Conservation (phyloP, 2,329 filamentous ascomycete species). For the Aspergillus versicolor region DNA sequence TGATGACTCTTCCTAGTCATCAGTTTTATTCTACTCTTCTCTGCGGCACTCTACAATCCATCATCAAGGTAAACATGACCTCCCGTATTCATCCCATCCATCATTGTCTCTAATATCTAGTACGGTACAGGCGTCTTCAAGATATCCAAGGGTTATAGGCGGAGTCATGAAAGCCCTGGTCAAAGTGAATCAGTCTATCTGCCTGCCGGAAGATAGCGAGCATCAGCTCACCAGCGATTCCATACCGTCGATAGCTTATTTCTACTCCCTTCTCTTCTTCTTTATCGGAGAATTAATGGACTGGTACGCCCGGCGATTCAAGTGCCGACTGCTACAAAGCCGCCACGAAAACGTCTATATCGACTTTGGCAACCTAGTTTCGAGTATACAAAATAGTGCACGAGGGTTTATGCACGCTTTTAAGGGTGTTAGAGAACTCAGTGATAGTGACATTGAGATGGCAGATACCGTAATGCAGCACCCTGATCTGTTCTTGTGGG, state of each 20-base stretch:
- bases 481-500: constrained; percentile 27
- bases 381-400: constrained; percentile 29
- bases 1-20: constrained; percentile 28
- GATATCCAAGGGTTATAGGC: constrained; percentile 36
- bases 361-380: constrained; percentile 34
- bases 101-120: constrained; percentile 2
- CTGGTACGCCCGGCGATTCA: constrained; percentile 36
- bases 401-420: constrained; percentile 18
- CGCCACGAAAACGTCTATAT: constrained; percentile 35
- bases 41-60: constrained; percentile 36
- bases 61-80: constrained; percentile 32
- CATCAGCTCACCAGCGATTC: constrained; percentile 16
- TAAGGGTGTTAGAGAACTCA: constrained; percentile 24
- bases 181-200: constrained; percentile 33
- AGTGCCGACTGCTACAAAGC: constrained; percentile 35
- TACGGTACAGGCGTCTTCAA: constrained; percentile 30
- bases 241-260: constrained; percentile 24
- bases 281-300: constrained; percentile 39
- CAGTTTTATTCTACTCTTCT: constrained; percentile 33
- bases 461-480: constrained; percentile 16
- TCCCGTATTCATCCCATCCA: not conserved
- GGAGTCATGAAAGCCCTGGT: constrained; percentile 33
- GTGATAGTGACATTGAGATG: constrained; percentile 21
- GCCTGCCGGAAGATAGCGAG: constrained; percentile 15
- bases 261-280: constrained; percentile 38